These are phyloP conservation scores for Fusarium fujikuroi DNA, from an alignment of 2,329 filamentous ascomycete genomes.

Conservation along the genomic window DNA sequence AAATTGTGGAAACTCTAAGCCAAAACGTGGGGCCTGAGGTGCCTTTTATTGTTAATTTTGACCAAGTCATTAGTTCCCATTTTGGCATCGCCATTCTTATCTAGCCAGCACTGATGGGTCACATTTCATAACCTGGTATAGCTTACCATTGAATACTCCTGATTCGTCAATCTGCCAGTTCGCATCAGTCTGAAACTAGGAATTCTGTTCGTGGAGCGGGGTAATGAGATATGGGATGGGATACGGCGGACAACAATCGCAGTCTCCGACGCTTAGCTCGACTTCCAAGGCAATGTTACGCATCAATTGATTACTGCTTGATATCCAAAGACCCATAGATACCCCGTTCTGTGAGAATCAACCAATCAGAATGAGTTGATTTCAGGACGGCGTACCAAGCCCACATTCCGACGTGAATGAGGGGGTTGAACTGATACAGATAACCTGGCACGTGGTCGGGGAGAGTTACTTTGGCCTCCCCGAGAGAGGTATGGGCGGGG, in stretches of 20 bases:
- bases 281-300: not conserved
- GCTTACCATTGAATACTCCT: rapidly evolving
- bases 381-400: no score
- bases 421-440: not conserved
- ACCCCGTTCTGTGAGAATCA: not conserved
- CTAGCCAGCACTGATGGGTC: not conserved
- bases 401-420: rapidly evolving
- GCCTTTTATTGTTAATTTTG: not conserved
- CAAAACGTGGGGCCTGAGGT: not conserved
- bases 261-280: not conserved
- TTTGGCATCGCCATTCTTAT: not conserved
- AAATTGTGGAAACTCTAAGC: not conserved
- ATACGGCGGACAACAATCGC: not conserved
- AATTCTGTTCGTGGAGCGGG: not conserved
- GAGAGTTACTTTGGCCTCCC: not conserved
- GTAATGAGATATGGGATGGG: not conserved
- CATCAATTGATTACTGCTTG: not conserved
- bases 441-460: not conserved
- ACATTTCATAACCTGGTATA: no score
- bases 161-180: not conserved
- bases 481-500: not conserved
- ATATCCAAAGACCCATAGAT: not conserved
- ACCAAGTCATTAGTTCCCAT: not conserved
- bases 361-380: not conserved
- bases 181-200: no score